A percentile compares a stretch with the other conserved stretches of the same genome.
phyloP scores from a whole-genome alignment of 1,284 basidiomycete species.

The Mycosarcoma maydis region DNA sequence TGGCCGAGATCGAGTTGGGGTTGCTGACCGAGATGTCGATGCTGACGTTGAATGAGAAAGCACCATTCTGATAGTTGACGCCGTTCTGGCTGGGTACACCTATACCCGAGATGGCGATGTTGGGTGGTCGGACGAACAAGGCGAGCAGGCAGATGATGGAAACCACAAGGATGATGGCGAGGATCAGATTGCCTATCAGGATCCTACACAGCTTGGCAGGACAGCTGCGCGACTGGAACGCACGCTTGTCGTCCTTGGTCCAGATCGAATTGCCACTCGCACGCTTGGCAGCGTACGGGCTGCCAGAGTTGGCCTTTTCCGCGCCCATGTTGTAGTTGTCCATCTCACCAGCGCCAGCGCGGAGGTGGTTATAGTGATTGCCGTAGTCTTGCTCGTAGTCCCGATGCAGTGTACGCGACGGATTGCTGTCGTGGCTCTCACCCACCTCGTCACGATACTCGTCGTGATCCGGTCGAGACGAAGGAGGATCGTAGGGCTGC shows the following conservation, averaged over 20 bases:
- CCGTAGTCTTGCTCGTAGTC: conserved; percentile 5
- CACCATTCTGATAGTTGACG: conserved; percentile 41
- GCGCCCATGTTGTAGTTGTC: conserved; percentile 16
- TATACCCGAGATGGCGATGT: conserved; percentile 54
- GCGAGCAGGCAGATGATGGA: conserved; percentile 58
- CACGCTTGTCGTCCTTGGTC: conserved; percentile 55
- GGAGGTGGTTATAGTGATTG: conserved; percentile 13
- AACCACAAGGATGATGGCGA: conserved; percentile 55
- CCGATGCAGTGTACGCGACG: conserved; percentile 12
- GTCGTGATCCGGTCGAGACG: conserved; percentile 7
- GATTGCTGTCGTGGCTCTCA: conserved; percentile 27
- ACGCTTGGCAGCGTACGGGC: conserved; percentile 27
- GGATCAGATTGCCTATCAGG: conserved; percentile 54
- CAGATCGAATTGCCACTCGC: conserved; percentile 60
- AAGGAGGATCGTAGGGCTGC: conserved; percentile 15
- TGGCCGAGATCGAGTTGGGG: conserved; percentile 63
- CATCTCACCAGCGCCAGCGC: conserved; percentile 11
- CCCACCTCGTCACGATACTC: conserved; percentile 15
- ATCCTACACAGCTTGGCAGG: conserved; percentile 56
- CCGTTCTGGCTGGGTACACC: conserved; percentile 29
- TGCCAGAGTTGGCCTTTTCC: conserved; percentile 26
- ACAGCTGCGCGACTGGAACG: conserved; percentile 48
- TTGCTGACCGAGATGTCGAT: conserved; percentile 60
- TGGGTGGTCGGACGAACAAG: conserved; percentile 61
- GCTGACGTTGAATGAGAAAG: conserved; percentile 56